A percentile compares a stretch with the other conserved stretches of the same genome.
Conservation (phyloP, 2,329 filamentous ascomycete genomes). For the Scopulariopsis brevicaulis region DNA sequence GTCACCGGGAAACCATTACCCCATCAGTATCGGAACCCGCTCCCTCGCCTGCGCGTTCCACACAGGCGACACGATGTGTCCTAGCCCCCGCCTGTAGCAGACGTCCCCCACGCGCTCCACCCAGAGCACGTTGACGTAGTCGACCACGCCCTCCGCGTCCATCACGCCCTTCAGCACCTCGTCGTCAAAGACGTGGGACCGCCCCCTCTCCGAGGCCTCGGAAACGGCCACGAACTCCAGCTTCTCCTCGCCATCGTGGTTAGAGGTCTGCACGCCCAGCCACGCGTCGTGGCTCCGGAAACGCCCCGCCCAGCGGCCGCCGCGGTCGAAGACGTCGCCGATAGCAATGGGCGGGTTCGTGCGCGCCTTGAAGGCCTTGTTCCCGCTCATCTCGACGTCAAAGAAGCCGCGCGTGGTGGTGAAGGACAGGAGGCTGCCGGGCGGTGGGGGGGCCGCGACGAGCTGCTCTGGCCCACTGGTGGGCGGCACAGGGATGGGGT, state of each 20-base stretch:
- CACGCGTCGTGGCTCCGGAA: conserved; percentile 32
- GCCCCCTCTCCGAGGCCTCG: conserved; percentile 26
- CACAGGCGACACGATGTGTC: conserved; percentile 25
- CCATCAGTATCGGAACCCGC: conserved; percentile 27
- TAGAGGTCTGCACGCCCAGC: conserved; percentile 32
- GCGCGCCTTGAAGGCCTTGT: conserved; percentile 20
- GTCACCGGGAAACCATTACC: conserved; percentile 12
- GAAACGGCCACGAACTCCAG: conserved; percentile 32
- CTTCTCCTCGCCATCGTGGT: conserved; percentile 30
- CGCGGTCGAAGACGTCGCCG: conserved; percentile 26
- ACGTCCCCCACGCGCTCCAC: conserved; percentile 31
- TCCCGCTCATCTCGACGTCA: conserved; percentile 26
- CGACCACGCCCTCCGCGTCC: conserved; percentile 27
- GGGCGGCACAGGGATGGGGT: conserved; percentile 24
- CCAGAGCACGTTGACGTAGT: conserved; percentile 35
- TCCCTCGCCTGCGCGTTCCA: conserved; percentile 28
- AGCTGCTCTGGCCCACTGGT: conserved; percentile 1
- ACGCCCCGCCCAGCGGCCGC: conserved; percentile 25
- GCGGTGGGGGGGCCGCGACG: conserved; percentile 13
- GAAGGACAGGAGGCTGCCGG: conserved; percentile 27
- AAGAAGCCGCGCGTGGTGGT: conserved; percentile 25
- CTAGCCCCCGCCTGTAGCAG: conserved; percentile 27
- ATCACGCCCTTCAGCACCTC: conserved; percentile 24
- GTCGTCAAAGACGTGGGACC: conserved; percentile 24
- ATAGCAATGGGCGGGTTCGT: conserved; percentile 27